Conservation (phyloP, 495 filamentous ascomycete genomes). For the Zalerion maritima region DNA sequence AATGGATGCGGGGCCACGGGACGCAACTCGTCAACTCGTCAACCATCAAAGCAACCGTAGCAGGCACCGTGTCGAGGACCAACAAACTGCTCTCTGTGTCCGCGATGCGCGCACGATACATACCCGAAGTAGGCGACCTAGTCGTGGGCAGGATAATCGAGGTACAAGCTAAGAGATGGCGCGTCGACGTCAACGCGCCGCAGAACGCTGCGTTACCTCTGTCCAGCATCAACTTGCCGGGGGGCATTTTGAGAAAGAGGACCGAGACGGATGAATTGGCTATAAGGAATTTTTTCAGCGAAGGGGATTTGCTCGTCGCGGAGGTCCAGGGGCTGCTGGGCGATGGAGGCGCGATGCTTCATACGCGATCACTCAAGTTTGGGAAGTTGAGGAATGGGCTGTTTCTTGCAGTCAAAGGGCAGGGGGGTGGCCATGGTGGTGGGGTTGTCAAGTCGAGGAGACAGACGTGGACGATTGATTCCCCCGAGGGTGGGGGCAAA, state of each 20-base stretch:
- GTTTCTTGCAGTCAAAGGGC: slow-evolving; percentile 67
- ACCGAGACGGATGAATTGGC: slow-evolving; percentile 92
- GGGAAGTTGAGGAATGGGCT: slow-evolving; percentile 88
- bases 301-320: slow-evolving; percentile 79
- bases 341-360: slow-evolving; percentile 72
- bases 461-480: slow-evolving; percentile 73
- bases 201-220: slow-evolving; percentile 72
- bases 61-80: slow-evolving; percentile 73
- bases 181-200: slow-evolving; percentile 77
- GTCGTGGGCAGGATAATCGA: slow-evolving; percentile 88
- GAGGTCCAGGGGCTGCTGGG: slow-evolving; percentile 76
- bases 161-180: slow-evolving; percentile 82
- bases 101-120: slow-evolving; percentile 85
- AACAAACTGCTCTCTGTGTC: slow-evolving; percentile 91
- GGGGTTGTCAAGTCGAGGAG: slow-evolving; percentile 68
- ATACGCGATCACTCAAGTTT: slow-evolving; percentile 82
- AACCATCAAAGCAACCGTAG: slow-evolving; percentile 71
- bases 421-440: slow-evolving; percentile 63
- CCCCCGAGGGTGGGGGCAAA: slow-evolving; percentile 48
- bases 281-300: slow-evolving; percentile 81
- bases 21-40: slow-evolving; percentile 50
- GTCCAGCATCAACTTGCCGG: slow-evolving; percentile 82
- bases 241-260: slow-evolving; percentile 77
- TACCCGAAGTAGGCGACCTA: slow-evolving; percentile 87
- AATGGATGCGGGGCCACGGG: slow-evolving; percentile 96